Conservation (phyloP, 331 rosid genomes). For the Malus hybrid region DNA sequence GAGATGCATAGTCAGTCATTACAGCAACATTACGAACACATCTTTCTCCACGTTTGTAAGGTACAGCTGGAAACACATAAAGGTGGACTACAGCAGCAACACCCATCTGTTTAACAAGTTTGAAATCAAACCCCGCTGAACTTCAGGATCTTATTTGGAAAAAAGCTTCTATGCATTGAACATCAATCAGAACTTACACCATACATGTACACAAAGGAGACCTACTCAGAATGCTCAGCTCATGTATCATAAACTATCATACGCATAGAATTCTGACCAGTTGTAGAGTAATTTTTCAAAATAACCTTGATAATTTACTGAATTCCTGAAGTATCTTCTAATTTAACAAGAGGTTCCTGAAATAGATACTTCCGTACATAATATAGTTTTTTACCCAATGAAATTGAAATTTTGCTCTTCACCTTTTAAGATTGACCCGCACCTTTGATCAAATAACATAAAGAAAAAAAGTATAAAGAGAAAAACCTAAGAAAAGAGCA, state of each 20-base stretch:
- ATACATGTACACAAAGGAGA: background rate
- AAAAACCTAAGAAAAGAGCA: background rate
- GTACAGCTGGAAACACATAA: slow-evolving; percentile 86
- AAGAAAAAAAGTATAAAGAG: background rate
- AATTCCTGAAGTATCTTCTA: background rate
- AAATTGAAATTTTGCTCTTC: background rate
- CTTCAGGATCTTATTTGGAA: slow-evolving; percentile 7
- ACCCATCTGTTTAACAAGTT: slow-evolving; percentile 75
- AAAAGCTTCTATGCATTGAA: background rate
- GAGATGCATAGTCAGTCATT: slow-evolving; percentile 79
- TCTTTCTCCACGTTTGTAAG: slow-evolving; percentile 96
- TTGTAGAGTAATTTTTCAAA: background rate
- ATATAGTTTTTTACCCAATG: background rate
- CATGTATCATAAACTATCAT: background rate
- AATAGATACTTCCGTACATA: background rate
- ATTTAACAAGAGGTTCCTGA: background rate
- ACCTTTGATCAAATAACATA: background rate
- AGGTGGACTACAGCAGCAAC: slow-evolving; percentile 92
- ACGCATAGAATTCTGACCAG: background rate
- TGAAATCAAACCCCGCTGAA: slow-evolving; percentile 15
- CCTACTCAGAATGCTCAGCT: background rate
- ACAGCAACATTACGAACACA: slow-evolving; percentile 94
- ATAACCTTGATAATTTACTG: background rate
- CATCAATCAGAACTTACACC: background rate
- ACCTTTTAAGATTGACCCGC: background rate